A percentile compares a stretch with the other conserved stretches of the same genome.
Conservation (phyloP, 768 basidiomycete species). For the Lentinula aciculospora region DNA sequence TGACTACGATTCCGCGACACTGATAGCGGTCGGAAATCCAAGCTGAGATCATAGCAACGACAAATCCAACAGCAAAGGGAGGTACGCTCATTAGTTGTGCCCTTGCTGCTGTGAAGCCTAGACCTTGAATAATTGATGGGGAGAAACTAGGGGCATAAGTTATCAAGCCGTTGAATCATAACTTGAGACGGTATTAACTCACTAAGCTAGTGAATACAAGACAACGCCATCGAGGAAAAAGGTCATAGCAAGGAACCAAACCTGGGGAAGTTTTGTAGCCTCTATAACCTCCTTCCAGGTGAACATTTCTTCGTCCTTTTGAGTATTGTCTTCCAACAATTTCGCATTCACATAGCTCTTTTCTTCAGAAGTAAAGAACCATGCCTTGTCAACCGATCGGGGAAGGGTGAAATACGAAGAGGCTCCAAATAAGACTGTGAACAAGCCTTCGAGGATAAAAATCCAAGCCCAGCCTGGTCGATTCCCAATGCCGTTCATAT, state of each 20-base stretch:
- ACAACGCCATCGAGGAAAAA: constrained; percentile 52
- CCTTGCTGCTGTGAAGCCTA: constrained; percentile 48
- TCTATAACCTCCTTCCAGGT: constrained; percentile 50
- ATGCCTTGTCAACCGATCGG: constrained; percentile 32
- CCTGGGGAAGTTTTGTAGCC: constrained; percentile 47
- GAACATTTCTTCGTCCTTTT: constrained; percentile 35
- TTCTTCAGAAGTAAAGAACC: constrained; percentile 49
- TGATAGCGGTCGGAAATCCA: constrained; percentile 21
- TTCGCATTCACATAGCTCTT: constrained; percentile 37
- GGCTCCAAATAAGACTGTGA: constrained; percentile 56
- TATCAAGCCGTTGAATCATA: not conserved
- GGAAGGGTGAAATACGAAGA: constrained; percentile 45
- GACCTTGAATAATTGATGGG: constrained; percentile 62
- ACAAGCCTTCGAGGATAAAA: constrained; percentile 35
- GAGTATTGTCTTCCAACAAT: constrained; percentile 35
- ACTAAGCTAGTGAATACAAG: constrained; percentile 46
- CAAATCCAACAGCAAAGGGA: constrained; percentile 47
- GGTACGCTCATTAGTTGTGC: constrained; percentile 63
- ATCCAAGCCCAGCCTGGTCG: constrained; percentile 21
- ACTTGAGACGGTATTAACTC: constrained; percentile 15
- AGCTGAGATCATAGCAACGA: constrained; percentile 20
- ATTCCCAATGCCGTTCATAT: constrained; percentile 51
- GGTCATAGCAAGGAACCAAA: constrained; percentile 42
- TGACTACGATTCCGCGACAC: constrained; percentile 21
- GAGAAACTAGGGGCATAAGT: constrained; percentile 42